A percentile compares a stretch with the other conserved stretches of the same genome.
Evolutionary conservation across 164 flowering plant genomes (phyloP).

Genomic region (Litsea cubeba): DNA sequence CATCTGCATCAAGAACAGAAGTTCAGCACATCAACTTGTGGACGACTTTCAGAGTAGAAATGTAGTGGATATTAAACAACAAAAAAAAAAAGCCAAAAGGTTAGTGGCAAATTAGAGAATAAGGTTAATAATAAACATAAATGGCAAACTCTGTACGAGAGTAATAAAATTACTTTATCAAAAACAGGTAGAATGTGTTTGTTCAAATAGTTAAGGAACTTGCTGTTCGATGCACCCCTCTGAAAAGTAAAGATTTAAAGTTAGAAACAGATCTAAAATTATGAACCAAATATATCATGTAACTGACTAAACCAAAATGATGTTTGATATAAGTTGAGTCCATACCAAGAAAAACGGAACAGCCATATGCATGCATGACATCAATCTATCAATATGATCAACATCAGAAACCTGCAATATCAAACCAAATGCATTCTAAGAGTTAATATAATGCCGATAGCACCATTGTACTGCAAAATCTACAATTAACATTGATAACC

Average conservation of each 20-base stretch:
- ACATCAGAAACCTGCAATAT: slow-evolving; percentile 71
- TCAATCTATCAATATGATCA: slow-evolving; percentile 85
- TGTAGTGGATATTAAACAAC: not conserved
- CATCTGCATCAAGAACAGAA: no score
- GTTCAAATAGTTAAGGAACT: slow-evolving; percentile 76
- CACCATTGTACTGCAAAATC: no score
- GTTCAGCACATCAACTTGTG: no score
- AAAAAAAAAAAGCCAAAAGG: not conserved
- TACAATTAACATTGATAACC: no score
- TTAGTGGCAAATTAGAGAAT: not conserved
- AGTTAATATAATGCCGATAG: no score
- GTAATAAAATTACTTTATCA: slow-evolving; percentile 57
- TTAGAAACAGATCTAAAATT: not conserved
- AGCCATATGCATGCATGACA: slow-evolving; percentile 85
- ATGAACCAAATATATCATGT: not conserved
- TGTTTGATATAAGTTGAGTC: not conserved
- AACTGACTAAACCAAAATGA: not conserved
- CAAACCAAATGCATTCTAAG: slow-evolving; percentile 1
- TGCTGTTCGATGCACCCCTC: slow-evolving; percentile 98
- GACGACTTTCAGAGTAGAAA: no score
- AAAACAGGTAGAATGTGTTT: slow-evolving; percentile 84
- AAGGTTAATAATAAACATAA: not conserved
- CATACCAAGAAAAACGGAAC: slow-evolving; percentile 81
- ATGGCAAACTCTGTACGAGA: not conserved
- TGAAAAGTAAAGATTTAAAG: slow-evolving; percentile 21